Conservation (phyloP, 1,139 yeast genomes). For the Zygosaccharomyces sapae region DNA sequence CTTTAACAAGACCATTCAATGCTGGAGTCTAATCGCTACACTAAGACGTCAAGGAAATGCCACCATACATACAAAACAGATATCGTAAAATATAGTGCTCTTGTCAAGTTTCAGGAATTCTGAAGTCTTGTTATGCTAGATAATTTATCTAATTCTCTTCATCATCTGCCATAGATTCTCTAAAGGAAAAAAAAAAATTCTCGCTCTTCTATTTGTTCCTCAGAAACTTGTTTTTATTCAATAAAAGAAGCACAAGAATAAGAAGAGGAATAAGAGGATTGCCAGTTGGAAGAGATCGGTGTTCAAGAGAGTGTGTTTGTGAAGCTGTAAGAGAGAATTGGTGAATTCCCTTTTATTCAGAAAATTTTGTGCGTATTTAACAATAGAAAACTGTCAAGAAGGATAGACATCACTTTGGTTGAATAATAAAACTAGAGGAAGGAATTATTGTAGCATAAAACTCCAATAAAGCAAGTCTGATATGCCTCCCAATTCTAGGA, state of each 20-base stretch:
- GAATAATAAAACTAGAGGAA: neutral
- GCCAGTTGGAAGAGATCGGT: neutral
- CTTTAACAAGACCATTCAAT: too few species aligned
- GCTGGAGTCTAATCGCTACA: too few species aligned
- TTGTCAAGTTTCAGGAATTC: too few species aligned
- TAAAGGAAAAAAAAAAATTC: constrained; percentile 8
- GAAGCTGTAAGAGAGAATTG: neutral
- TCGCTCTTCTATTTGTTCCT: constrained; percentile 9
- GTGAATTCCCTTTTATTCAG: neutral
- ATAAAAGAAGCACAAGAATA: constrained; percentile 1
- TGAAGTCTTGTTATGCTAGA: too few species aligned
- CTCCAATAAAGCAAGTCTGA: neutral
- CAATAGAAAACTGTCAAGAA: constrained; percentile 11
- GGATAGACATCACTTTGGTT: constrained; percentile 16
- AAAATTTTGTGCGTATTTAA: neutral
- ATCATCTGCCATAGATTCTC: too few species aligned
- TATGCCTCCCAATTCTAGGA: constrained; percentile 30
- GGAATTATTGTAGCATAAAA: neutral
- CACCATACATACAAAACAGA: too few species aligned
- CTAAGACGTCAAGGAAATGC: too few species aligned
- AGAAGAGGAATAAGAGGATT: neutral
- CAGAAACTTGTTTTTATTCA: constrained; percentile 3
- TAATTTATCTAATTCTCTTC: too few species aligned
- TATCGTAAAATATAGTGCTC: too few species aligned
- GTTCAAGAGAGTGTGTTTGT: neutral